A percentile compares a stretch with the other conserved stretches of the same genome.
Conservation (phyloP, 2,329 filamentous ascomycete genomes). For the Aureobasidium sp. region DNA sequence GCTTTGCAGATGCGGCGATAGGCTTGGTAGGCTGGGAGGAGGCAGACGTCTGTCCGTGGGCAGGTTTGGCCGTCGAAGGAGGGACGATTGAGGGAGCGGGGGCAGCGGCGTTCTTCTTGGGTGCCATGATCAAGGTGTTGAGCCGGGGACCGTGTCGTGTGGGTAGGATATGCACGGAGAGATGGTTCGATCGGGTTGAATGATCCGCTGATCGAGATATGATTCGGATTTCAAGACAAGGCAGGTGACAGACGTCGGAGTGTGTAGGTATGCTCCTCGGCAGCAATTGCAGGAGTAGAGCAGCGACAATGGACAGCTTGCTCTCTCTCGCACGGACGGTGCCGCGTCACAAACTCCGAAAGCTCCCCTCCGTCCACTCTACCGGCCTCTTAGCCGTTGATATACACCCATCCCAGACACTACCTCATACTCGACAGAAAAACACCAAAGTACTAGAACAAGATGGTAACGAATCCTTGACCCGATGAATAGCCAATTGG, state of each 20-base stretch:
- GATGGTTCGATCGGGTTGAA: not conserved
- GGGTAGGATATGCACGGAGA: no score
- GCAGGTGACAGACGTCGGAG: not conserved
- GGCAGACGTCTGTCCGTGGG: slow-evolving; percentile 17
- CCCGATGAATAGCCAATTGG: not conserved
- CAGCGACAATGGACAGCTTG: not conserved
- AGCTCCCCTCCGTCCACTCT: not conserved
- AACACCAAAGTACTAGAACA: not conserved
- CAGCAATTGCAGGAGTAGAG: not conserved
- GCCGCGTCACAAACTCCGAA: not conserved
- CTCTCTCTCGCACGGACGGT: not conserved
- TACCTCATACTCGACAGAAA: not conserved
- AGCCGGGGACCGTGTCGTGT: not conserved
- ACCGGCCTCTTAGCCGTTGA: not conserved
- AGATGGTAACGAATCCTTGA: not conserved
- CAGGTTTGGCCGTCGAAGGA: slow-evolving; percentile 19
- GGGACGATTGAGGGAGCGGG: slow-evolving; percentile 21
- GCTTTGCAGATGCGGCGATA: slow-evolving; percentile 18
- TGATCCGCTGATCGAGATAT: not conserved
- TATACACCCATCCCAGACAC: not conserved
- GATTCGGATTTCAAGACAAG: not conserved
- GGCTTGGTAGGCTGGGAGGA: slow-evolving; percentile 19
- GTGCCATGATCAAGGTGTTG: slow-evolving; percentile 20
- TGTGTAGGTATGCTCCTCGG: not conserved
- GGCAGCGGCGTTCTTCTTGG: slow-evolving; percentile 20